phyloP scores from a whole-genome alignment of 1,284 basidiomycete genomes.

The Tilletia horrida region DNA sequence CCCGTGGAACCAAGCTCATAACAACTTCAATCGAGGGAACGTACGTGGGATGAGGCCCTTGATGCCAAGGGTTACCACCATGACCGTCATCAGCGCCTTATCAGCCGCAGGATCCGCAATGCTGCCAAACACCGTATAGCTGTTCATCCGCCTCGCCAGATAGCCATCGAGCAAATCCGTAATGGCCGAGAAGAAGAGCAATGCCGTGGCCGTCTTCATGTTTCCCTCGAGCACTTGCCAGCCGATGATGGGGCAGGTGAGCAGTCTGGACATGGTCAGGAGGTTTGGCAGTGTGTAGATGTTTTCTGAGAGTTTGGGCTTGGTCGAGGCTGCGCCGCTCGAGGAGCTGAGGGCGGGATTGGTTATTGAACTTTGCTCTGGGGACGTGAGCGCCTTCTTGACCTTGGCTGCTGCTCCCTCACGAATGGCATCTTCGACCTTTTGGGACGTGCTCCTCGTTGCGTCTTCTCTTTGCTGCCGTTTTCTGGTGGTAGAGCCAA shows the following conservation, averaged over 20 bases:
- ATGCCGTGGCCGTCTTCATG: constrained; percentile 71
- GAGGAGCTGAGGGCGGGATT: too few relatives aligned
- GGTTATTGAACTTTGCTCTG: too few relatives aligned
- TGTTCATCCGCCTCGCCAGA: constrained; percentile 74
- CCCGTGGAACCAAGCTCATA: too few relatives aligned
- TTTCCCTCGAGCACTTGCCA: constrained; percentile 85
- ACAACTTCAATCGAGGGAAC: too few relatives aligned
- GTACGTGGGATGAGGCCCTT: constrained; percentile 79
- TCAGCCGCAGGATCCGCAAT: constrained; percentile 96
- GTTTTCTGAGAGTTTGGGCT: constrained; percentile 64
- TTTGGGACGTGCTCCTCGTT: too few relatives aligned
- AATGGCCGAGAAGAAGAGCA: constrained; percentile 82
- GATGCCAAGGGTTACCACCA: constrained; percentile 80
- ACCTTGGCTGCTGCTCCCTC: too few relatives aligned
- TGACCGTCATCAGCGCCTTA: constrained; percentile 90
- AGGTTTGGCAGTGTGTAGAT: constrained; percentile 93
- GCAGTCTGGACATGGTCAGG: constrained; percentile 79
- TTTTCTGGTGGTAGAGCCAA: too few relatives aligned
- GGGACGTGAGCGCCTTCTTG: too few relatives aligned
- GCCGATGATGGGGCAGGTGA: constrained; percentile 82
- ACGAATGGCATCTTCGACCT: too few relatives aligned
- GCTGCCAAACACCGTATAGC: constrained; percentile 75
- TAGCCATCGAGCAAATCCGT: constrained; percentile 90
- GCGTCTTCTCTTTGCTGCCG: too few relatives aligned
- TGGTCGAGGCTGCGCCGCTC: background rate